A percentile compares a stretch with the other conserved stretches of the same genome.
Conservation (phyloP, 129 eudicot species). For the Chrysanthemum lavandulifolium region DNA sequence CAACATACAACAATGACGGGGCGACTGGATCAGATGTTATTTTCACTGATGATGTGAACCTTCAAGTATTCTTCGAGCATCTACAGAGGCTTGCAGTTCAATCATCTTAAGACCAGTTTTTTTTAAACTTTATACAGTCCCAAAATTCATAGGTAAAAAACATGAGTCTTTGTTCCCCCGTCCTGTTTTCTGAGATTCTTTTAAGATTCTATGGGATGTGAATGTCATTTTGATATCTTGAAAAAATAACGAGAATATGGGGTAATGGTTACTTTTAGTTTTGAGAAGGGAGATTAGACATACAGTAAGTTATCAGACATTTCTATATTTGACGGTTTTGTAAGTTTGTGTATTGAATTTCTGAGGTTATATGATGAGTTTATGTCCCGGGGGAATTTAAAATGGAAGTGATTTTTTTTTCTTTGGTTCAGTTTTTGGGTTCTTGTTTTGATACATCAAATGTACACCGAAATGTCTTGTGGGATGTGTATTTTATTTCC, state of each 20-base stretch:
- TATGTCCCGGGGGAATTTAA: not conserved
- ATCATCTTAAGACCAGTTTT: conserved; percentile 54
- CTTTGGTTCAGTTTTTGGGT: conserved; percentile 9
- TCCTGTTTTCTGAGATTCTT: not conserved
- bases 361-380: conserved; percentile 31
- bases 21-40: conserved; percentile 81
- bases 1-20: conserved; percentile 84
- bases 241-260: conserved; percentile 31
- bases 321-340: conserved; percentile 30
- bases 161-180: not conserved
- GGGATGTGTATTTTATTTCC: not conserved
- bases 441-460: conserved; percentile 12
- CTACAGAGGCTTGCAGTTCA: conserved; percentile 92
- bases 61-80: conserved; percentile 97
- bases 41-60: conserved; percentile 90
- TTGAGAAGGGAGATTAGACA: conserved; percentile 20
- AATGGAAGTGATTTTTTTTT: conserved; percentile 9
- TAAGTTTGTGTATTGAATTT: conserved; percentile 31
- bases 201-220: conserved; percentile 28
- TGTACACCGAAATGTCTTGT: conserved; percentile 10
- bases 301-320: conserved; percentile 15
- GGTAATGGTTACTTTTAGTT: conserved; percentile 18
- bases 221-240: conserved; percentile 22
- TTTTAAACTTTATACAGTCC: not conserved
- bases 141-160: not conserved